Evolutionary conservation across 208 protist species (phyloP).

Genomic region (Strigomonas galati): DNA sequence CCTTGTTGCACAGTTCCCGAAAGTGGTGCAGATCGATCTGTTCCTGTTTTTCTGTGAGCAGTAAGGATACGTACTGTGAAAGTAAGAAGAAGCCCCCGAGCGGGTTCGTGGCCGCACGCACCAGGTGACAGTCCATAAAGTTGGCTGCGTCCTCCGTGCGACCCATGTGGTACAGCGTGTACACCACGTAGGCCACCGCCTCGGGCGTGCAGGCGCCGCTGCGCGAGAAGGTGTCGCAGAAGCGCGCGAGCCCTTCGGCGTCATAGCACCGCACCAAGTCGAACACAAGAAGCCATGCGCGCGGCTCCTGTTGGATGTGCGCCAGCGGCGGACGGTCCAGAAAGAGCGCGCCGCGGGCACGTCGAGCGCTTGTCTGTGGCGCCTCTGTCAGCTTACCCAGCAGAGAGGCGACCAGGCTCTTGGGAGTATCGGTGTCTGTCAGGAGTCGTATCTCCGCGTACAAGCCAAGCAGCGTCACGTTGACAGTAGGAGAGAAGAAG

Average conservation of each 20-base stretch:
- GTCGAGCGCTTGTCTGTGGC: background rate
- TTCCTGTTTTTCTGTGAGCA: slow-evolving; percentile 6
- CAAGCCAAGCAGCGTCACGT: slow-evolving; percentile 61
- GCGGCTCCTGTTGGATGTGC: slow-evolving; percentile 13
- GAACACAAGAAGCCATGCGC: slow-evolving; percentile 37
- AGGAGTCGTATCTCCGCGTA: slow-evolving; percentile 55
- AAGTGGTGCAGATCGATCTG: slow-evolving; percentile 51
- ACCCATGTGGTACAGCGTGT: slow-evolving; percentile 28
- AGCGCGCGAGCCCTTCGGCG: slow-evolving; percentile 9
- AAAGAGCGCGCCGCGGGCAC: slow-evolving; percentile 21
- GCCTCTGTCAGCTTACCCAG: slow-evolving; percentile 17
- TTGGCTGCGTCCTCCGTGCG: slow-evolving; percentile 20
- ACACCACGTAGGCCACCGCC: slow-evolving; percentile 49
- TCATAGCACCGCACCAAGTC: slow-evolving; percentile 31
- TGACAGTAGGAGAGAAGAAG: slow-evolving; percentile 50
- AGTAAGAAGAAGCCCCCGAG: slow-evolving; percentile 45
- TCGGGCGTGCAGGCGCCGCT: slow-evolving; percentile 52
- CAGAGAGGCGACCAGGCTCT: slow-evolving; percentile 13
- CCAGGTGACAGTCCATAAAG: slow-evolving; percentile 46
- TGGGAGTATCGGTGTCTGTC: slow-evolving; percentile 2
- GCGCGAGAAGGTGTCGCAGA: slow-evolving; percentile 24
- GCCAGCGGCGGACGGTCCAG: slow-evolving; percentile 1
- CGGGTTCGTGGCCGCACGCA: slow-evolving; percentile 24
- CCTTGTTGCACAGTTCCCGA: slow-evolving; percentile 51
- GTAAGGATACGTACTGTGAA: slow-evolving; percentile 62